A percentile compares a stretch with the other conserved stretches of the same genome.
Conservation (phyloP, 441 rosid genomes). For the Omphalea diandra region DNA sequence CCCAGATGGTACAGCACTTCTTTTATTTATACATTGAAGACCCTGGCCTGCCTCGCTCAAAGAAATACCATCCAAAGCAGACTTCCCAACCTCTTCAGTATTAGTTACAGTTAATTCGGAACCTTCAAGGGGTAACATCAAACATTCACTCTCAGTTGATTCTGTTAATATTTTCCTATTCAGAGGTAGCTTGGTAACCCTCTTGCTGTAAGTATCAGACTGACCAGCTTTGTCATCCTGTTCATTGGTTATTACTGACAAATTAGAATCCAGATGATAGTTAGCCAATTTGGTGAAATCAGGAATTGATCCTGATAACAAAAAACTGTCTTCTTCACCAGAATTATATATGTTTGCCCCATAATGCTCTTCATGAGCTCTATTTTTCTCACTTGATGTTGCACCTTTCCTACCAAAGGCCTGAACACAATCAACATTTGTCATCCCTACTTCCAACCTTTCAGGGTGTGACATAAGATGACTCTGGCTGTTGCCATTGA, state of each 20-base stretch:
- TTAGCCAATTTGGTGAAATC: not conserved
- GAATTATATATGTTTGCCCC: not conserved
- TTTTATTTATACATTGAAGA: not conserved
- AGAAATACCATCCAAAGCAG: not conserved
- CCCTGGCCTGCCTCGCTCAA: not conserved
- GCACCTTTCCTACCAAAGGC: not conserved
- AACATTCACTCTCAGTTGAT: not conserved
- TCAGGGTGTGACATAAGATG: not conserved
- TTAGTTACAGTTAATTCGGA: constrained; percentile 12
- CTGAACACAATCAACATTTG: constrained; percentile 7
- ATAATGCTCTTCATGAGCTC: constrained; percentile 9
- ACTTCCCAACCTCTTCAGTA: constrained; percentile 14
- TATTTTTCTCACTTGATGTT: not conserved
- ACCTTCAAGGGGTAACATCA: not conserved
- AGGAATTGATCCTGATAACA: not conserved
- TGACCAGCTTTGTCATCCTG: not conserved
- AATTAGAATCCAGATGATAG: constrained; percentile 17
- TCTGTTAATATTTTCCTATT: constrained; percentile 2
- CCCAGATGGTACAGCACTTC: constrained; percentile 1
- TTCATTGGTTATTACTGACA: not conserved
- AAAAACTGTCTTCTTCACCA: constrained; percentile 10
- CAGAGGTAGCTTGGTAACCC: not conserved
- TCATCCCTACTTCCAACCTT: not conserved
- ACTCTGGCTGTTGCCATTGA: not conserved
- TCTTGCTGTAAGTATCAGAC: constrained; percentile 10